Evolutionary conservation across 108 stramenopile genomes (phyloP).

Genomic region (Pseudonitzschia multistriata): DNA sequence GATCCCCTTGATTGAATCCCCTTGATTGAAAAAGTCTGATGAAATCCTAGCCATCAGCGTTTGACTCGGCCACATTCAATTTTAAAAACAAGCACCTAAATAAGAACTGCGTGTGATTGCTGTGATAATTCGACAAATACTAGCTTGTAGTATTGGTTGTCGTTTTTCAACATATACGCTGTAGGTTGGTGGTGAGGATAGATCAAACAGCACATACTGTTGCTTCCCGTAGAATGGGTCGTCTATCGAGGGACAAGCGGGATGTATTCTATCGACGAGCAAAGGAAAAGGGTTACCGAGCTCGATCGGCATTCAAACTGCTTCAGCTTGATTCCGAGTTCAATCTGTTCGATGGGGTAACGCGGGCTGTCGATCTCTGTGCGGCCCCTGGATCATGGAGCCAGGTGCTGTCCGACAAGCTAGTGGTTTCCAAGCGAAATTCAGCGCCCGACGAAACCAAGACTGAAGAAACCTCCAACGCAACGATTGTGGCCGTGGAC

Average conservation of each 20-base stretch:
- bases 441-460: constrained; percentile 8
- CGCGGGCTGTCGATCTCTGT: constrained; percentile 93
- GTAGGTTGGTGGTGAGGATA: too few species aligned
- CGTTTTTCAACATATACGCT: too few species aligned
- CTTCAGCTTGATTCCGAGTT: constrained; percentile 96
- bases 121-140: too few species aligned
- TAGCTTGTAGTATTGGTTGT: too few species aligned
- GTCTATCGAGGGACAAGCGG: constrained; percentile 90
- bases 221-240: constrained; percentile 57
- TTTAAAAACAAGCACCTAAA: too few species aligned
- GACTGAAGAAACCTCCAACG: constrained; percentile 13
- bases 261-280: constrained; percentile 98
- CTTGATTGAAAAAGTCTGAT: too few species aligned
- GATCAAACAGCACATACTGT: background rate
- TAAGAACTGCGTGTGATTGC: too few species aligned
- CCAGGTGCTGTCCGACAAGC: constrained; percentile 84
- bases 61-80: too few species aligned
- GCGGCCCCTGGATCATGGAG: constrained; percentile 98
- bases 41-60: too few species aligned
- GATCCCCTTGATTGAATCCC: too few species aligned
- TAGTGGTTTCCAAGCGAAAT: constrained; percentile 22
- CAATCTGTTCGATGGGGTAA: constrained; percentile 70
- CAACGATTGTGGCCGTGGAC: constrained; percentile 92
- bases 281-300: constrained; percentile 94
- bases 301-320: constrained; percentile 97